Conservation (phyloP, 192 early-diverging fungal species). For the Coemansia sp. region DNA sequence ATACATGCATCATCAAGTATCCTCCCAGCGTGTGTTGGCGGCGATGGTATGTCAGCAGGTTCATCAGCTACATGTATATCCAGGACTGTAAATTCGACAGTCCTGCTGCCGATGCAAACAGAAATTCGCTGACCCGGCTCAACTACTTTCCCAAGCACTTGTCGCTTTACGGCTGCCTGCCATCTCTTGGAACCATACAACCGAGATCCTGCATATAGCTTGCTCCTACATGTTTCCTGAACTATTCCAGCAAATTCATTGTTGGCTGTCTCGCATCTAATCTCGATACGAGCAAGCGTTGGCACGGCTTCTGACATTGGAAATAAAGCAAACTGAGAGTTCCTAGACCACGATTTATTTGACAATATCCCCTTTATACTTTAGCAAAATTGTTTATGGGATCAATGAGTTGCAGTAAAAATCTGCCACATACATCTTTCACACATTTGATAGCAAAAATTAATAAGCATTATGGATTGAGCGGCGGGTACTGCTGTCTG, state of each 20-base stretch:
- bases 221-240: background rate
- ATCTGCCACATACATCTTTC: background rate
- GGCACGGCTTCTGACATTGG: background rate
- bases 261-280: background rate
- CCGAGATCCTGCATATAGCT: background rate
- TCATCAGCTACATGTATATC: background rate
- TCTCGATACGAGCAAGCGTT: background rate
- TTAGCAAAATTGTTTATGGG: background rate
- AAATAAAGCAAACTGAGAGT: background rate
- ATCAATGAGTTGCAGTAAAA: background rate
- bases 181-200: background rate
- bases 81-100: background rate
- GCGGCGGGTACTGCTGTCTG: constrained; percentile 25
- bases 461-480: constrained; percentile 17
- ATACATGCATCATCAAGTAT: constrained; percentile 11
- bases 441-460: no score
- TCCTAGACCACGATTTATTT: background rate
- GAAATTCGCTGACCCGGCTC: background rate
- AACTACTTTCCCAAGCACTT: background rate
- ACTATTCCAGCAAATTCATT: background rate
- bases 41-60: background rate
- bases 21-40: background rate
- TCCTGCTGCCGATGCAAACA: background rate
- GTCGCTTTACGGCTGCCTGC: constrained; percentile 2
- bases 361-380: background rate